Conservation (phyloP, 805 yeast species). For the Saccharomycopsis fodiens region DNA sequence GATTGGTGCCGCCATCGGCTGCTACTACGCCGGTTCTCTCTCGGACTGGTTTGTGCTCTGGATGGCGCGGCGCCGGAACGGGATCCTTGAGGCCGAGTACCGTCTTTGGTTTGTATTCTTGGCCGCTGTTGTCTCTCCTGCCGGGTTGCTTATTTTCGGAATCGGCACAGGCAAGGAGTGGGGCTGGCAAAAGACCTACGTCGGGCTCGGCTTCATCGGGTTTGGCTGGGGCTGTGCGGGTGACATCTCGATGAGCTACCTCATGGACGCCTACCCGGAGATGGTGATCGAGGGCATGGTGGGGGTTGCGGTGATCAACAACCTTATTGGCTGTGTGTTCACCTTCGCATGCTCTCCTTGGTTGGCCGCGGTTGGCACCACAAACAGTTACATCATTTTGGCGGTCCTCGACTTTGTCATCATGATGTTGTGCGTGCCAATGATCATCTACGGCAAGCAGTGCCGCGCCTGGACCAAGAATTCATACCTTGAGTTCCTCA, state of each 20-base stretch:
- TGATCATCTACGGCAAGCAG: slow-evolving; percentile 50
- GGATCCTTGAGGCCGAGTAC: slow-evolving; percentile 59
- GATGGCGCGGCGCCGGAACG: slow-evolving; percentile 53
- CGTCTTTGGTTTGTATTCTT: slow-evolving; percentile 50
- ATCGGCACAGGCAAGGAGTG: slow-evolving; percentile 52
- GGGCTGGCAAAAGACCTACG: slow-evolving; percentile 47
- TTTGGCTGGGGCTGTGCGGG: slow-evolving; percentile 67
- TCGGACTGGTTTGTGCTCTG: slow-evolving; percentile 55
- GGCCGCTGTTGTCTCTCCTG: slow-evolving; percentile 51
- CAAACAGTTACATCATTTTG: slow-evolving; percentile 51
- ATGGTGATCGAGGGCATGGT: slow-evolving; percentile 67
- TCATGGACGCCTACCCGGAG: slow-evolving; percentile 64
- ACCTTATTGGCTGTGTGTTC: slow-evolving; percentile 56
- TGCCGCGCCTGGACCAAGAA: slow-evolving; percentile 53
- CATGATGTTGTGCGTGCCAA: slow-evolving; percentile 49
- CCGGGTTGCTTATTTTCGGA: slow-evolving; percentile 58
- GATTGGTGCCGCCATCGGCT: slow-evolving; percentile 59
- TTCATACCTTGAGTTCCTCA: slow-evolving; percentile 46
- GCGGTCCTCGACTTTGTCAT: slow-evolving; percentile 55
- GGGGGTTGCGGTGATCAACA: slow-evolving; percentile 57
- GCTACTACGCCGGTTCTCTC: slow-evolving; percentile 53
- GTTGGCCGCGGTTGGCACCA: slow-evolving; percentile 49
- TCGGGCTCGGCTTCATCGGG: slow-evolving; percentile 58
- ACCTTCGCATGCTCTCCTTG: slow-evolving; percentile 59
- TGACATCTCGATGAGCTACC: slow-evolving; percentile 59